Evolutionary conservation across 768 basidiomycete genomes (phyloP).

Genomic region (Saitozyma podzolica): DNA sequence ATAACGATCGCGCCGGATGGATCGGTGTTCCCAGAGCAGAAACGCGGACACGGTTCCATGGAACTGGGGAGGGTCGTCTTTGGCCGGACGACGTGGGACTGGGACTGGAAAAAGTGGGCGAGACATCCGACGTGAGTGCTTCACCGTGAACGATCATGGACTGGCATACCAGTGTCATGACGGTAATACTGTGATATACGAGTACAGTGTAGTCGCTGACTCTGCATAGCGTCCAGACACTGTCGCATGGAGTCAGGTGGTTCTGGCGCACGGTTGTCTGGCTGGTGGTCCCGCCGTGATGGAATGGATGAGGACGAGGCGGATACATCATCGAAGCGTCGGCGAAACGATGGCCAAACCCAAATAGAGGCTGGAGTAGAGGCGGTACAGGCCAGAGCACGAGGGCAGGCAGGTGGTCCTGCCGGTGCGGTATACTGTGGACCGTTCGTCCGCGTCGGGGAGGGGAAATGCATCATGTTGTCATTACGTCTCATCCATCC

Average conservation of each 20-base stretch:
- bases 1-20: neutral
- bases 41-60: neutral
- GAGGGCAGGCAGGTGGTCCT: no score
- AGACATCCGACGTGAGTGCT: constrained; percentile 36
- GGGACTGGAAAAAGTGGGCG: constrained; percentile 20
- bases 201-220: neutral
- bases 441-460: no score
- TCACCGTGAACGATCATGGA: no score
- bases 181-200: neutral
- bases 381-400: no score
- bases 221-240: constrained; percentile 8
- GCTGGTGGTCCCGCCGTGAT: constrained; percentile 6
- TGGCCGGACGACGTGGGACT: constrained; percentile 8
- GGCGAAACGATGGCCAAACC: no score
- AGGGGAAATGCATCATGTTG: no score
- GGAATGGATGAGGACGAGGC: no score
- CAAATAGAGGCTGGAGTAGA: no score
- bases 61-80: constrained; percentile 24
- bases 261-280: constrained; percentile 26
- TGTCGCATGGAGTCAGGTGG: constrained; percentile 21
- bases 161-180: no score
- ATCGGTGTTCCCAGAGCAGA: neutral
- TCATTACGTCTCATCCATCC: no score
- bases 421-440: no score
- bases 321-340: no score